phyloP scores from a whole-genome alignment of 768 basidiomycete species.

The Lactifluus pinguis region DNA sequence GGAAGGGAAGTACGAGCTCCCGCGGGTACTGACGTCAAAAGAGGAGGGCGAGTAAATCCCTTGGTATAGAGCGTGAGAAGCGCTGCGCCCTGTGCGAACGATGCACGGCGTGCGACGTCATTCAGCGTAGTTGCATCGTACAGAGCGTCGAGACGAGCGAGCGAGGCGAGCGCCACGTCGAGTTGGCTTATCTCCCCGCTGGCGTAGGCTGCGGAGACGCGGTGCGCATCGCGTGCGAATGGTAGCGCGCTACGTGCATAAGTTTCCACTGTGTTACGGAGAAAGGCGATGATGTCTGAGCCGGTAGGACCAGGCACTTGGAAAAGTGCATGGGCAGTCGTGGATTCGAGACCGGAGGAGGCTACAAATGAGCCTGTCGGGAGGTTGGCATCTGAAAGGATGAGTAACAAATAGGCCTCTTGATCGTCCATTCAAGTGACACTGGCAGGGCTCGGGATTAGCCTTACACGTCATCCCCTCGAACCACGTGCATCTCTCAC shows the following conservation, averaged over 20 bases:
- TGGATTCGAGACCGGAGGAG: constrained; percentile 89
- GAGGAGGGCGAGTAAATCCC: constrained; percentile 57
- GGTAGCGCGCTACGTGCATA: constrained; percentile 71
- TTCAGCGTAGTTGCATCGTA: constrained; percentile 87
- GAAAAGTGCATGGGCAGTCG: constrained; percentile 75
- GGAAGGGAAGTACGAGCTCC: background rate
- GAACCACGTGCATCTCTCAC: no score
- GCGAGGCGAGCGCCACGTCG: constrained; percentile 28
- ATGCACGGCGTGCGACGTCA: constrained; percentile 80
- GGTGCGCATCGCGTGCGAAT: constrained; percentile 71
- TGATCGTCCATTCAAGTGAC: constrained; percentile 25
- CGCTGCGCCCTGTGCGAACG: constrained; percentile 86
- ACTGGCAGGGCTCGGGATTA: no score
- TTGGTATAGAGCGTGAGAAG: constrained; percentile 82
- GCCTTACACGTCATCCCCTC: no score
- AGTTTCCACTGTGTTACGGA: constrained; percentile 63
- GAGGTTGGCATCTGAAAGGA: constrained; percentile 86
- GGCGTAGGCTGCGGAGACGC: constrained; percentile 24
- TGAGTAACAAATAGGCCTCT: constrained; percentile 63
- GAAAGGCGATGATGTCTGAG: constrained; percentile 43
- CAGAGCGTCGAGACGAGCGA: constrained; percentile 57
- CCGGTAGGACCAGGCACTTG: constrained; percentile 21
- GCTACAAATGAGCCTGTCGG: constrained; percentile 97
- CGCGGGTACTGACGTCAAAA: constrained; percentile 22
- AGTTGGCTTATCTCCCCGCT: constrained; percentile 4